Conservation (phyloP, 331 rosid species). For the Rhamnella rubrinervis region DNA sequence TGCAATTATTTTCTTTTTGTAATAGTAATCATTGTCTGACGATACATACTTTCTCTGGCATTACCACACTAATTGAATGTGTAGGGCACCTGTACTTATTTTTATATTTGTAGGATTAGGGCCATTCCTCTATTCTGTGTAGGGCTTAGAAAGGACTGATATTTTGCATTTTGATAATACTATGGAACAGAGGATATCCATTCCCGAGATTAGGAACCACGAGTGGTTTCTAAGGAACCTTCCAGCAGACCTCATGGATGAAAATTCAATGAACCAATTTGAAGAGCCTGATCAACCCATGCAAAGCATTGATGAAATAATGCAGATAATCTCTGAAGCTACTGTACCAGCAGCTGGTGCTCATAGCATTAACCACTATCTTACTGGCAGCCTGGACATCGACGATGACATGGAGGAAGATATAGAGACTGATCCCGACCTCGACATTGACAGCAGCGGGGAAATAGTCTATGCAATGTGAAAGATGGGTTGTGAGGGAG, state of each 20-base stretch:
- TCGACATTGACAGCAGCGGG: constrained; percentile 90
- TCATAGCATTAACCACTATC: constrained; percentile 60
- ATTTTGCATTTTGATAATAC: constrained; percentile 17
- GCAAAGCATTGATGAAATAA: constrained; percentile 82
- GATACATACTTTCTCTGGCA: not conserved
- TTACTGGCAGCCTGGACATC: constrained; percentile 79
- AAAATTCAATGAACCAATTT: constrained; percentile 45
- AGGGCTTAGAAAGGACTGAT: too few species aligned
- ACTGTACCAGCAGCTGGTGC: constrained; percentile 79
- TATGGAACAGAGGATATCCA: constrained; percentile 72
- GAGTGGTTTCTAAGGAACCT: constrained; percentile 94
- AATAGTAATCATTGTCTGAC: too few species aligned
- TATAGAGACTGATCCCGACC: constrained; percentile 71
- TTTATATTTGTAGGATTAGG: too few species aligned
- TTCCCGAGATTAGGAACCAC: constrained; percentile 80
- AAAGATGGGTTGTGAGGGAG: constrained; percentile 5
- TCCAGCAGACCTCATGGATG: constrained; percentile 81
- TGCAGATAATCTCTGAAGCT: constrained; percentile 87
- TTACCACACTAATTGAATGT: too few species aligned
- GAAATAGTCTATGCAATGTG: constrained; percentile 87
- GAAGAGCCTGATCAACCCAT: constrained; percentile 88
- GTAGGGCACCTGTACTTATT: too few species aligned
- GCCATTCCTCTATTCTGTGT: too few species aligned
- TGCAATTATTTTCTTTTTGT: too few species aligned
- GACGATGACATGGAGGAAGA: constrained; percentile 95